Percentiles rank a stretch among this genome's conserved stretches.
Conservation (phyloP, 2,329 filamentous ascomycete genomes). For the Fusarium camptoceras region DNA sequence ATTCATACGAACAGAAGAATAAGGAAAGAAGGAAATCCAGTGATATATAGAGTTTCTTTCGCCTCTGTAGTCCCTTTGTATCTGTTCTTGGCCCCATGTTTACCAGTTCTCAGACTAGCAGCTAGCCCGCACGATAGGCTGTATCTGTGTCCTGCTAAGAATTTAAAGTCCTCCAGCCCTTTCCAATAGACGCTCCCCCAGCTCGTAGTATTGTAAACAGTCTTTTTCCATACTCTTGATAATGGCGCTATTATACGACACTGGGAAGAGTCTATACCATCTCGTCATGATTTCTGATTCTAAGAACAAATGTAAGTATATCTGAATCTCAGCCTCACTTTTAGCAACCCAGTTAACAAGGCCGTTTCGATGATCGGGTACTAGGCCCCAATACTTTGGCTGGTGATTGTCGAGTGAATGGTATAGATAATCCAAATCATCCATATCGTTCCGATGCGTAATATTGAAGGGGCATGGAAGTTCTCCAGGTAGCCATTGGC, state of each 20-base stretch:
- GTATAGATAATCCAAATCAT: background rate
- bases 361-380: too few species aligned
- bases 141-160: background rate
- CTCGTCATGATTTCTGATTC: background rate
- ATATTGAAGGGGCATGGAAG: background rate
- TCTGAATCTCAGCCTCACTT: background rate
- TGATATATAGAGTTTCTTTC: background rate
- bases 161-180: background rate
- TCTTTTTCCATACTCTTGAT: background rate
- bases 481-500: background rate
- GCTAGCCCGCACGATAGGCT: background rate
- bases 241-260: background rate
- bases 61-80: rapidly evolving
- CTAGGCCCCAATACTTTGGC: background rate
- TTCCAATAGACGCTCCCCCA: background rate
- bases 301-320: background rate
- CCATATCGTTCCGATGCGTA: background rate
- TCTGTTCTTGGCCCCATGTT: background rate
- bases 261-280: too few species aligned
- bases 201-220: background rate
- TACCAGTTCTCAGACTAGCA: background rate
- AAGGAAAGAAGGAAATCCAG: background rate
- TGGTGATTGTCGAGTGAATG: background rate
- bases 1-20: background rate
- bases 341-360: too few species aligned